Evolutionary conservation across 805 yeast species (phyloP).

Genomic region (Monosporozyma servazzii): DNA sequence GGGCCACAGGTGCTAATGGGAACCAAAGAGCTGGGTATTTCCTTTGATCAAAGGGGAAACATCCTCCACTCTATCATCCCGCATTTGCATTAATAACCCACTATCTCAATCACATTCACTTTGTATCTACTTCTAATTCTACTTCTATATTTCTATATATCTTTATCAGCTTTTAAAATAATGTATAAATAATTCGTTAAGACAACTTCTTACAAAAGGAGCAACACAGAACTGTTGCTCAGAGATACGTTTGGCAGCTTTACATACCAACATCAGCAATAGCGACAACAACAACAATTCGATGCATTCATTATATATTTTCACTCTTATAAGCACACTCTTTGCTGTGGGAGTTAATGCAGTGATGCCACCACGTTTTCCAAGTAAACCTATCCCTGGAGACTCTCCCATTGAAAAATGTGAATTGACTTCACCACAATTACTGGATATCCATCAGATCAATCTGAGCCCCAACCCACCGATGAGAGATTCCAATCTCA

Average conservation of each 20-base stretch:
- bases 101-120: too few relatives aligned
- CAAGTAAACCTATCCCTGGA: slow-evolving; percentile 70
- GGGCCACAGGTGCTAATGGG: slow-evolving; percentile 16
- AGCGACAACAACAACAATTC: not conserved
- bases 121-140: not conserved
- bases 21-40: slow-evolving; percentile 31
- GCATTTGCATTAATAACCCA: too few relatives aligned
- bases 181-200: too few relatives aligned
- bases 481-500: slow-evolving; percentile 68
- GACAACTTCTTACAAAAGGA: too few relatives aligned
- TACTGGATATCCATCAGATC: slow-evolving; percentile 52
- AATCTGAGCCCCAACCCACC: slow-evolving; percentile 83
- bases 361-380: not conserved
- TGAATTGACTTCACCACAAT: slow-evolving; percentile 54
- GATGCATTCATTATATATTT: not conserved
- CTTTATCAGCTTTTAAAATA: not conserved
- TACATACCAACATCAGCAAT: too few relatives aligned
- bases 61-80: not conserved
- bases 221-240: not conserved
- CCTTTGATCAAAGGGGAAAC: slow-evolving; percentile 15
- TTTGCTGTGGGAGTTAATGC: not conserved
- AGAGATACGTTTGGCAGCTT: too few relatives aligned
- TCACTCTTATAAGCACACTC: not conserved
- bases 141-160: not conserved
- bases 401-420: slow-evolving; percentile 78